Percentiles rank a stretch among this genome's conserved stretches.
phyloP scores from a whole-genome alignment of 75 land plant genomes.

The Chamaecyparis obtusa region DNA sequence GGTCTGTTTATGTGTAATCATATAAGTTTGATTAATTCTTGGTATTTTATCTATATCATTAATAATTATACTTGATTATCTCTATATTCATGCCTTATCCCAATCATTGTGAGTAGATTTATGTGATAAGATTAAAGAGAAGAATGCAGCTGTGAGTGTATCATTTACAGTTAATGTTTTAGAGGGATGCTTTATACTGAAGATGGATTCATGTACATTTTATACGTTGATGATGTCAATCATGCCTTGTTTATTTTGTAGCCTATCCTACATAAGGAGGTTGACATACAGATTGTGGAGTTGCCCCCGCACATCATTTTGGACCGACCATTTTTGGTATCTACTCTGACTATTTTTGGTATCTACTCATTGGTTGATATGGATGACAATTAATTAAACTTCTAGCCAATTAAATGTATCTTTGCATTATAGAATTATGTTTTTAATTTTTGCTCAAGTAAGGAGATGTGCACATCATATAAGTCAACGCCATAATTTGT shows the following conservation, averaged over 20 bases:
- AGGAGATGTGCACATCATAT: background rate
- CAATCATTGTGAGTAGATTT: background rate
- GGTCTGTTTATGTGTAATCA: background rate
- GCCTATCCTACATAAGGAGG: constrained; percentile 71
- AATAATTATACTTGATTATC: background rate
- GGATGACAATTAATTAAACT: background rate
- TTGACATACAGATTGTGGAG: constrained; percentile 63
- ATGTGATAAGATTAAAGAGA: background rate
- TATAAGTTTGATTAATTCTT: background rate
- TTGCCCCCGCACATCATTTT: constrained; percentile 62
- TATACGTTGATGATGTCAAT: background rate
- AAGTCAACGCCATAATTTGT: background rate
- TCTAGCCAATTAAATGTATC: background rate
- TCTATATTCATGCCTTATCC: too few species aligned
- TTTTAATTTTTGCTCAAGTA: background rate
- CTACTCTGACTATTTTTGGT: background rate
- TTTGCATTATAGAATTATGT: background rate
- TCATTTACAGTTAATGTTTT: background rate
- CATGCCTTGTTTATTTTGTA: constrained; percentile 31
- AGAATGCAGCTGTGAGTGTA: background rate
- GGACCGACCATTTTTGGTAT: constrained; percentile 80
- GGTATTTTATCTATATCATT: background rate
- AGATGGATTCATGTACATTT: background rate
- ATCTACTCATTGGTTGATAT: constrained; percentile 8
- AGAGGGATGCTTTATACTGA: background rate